These are phyloP conservation scores for Solanum virginianum DNA, from an alignment of 257 asterid genomes.

Conservation along the genomic window DNA sequence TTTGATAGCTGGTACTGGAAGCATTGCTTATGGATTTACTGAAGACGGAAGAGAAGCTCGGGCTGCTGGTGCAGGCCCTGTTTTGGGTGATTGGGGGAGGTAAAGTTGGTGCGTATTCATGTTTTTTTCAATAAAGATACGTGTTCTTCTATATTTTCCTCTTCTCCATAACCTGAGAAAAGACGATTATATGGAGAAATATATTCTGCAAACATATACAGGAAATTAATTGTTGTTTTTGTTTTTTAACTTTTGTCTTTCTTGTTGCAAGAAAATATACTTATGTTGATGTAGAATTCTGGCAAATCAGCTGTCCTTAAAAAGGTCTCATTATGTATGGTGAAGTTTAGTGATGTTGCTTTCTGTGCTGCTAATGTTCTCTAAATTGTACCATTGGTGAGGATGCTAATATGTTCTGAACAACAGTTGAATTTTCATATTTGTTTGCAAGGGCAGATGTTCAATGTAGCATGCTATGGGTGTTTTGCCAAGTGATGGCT, in stretches of 20 bases:
- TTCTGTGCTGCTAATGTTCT: background rate
- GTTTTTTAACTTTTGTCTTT: background rate
- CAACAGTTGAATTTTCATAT: background rate
- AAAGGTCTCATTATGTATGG: background rate
- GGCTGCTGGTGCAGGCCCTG: constrained; percentile 97
- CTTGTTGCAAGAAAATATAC: background rate
- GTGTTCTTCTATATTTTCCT: background rate
- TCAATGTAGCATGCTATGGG: background rate
- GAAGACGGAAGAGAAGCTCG: constrained; percentile 94
- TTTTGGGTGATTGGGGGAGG: constrained; percentile 99
- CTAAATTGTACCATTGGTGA: background rate
- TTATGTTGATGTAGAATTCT: background rate
- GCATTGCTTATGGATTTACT: constrained; percentile 86
- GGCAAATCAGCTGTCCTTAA: background rate
- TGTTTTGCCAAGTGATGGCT: background rate
- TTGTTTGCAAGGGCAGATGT: background rate
- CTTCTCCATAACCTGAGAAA: background rate
- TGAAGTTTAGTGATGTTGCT: background rate
- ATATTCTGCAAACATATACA: background rate
- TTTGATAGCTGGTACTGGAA: constrained; percentile 90
- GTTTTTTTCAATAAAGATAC: background rate
- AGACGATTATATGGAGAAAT: background rate
- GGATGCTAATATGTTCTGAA: background rate
- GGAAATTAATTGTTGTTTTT: background rate
- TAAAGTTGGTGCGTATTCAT: constrained; percentile 20